Conservation (phyloP, 2,329 filamentous ascomycete species). For the Fusarium irregulare region DNA sequence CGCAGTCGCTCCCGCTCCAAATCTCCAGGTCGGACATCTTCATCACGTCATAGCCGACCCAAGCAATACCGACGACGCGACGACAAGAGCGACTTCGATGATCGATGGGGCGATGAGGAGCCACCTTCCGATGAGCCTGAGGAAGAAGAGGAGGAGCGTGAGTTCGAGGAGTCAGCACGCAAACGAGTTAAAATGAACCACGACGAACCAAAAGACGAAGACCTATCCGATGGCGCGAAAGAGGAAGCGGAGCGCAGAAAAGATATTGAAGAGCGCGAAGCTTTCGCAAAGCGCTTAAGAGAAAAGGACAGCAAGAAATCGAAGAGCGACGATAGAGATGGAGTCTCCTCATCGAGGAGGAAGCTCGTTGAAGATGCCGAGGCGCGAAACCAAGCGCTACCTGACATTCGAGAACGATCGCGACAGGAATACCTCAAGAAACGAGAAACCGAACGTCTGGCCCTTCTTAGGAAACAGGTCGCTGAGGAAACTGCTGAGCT, state of each 20-base stretch:
- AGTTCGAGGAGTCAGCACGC: slow-evolving; percentile 75
- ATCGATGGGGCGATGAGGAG: slow-evolving; percentile 86
- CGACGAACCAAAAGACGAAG: slow-evolving; percentile 58
- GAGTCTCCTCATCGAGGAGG: slow-evolving; percentile 68
- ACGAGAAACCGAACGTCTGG: slow-evolving; percentile 85
- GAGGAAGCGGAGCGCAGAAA: slow-evolving; percentile 69
- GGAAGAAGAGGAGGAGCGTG: slow-evolving; percentile 63
- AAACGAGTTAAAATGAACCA: slow-evolving; percentile 77
- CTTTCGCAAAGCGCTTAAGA: slow-evolving; percentile 80
- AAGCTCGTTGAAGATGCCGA: slow-evolving; percentile 65
- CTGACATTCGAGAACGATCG: slow-evolving; percentile 83
- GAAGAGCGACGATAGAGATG: slow-evolving; percentile 73
- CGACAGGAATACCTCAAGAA: slow-evolving; percentile 95
- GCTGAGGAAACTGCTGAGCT: slow-evolving; percentile 87
- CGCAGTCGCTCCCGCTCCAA: slow-evolving; percentile 52
- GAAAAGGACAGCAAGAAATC: slow-evolving; percentile 77
- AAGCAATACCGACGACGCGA: slow-evolving; percentile 59
- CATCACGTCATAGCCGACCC: slow-evolving; percentile 49
- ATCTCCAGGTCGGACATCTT: slow-evolving; percentile 46
- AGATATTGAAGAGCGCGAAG: slow-evolving; percentile 81
- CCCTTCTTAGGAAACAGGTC: slow-evolving; percentile 89
- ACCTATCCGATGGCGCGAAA: slow-evolving; percentile 69
- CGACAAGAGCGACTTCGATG: slow-evolving; percentile 69
- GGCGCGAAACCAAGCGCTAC: slow-evolving; percentile 76
- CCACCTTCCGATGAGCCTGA: slow-evolving; percentile 56